Conservation (phyloP, 345 rosid species). For the Laguncularia racemosa region DNA sequence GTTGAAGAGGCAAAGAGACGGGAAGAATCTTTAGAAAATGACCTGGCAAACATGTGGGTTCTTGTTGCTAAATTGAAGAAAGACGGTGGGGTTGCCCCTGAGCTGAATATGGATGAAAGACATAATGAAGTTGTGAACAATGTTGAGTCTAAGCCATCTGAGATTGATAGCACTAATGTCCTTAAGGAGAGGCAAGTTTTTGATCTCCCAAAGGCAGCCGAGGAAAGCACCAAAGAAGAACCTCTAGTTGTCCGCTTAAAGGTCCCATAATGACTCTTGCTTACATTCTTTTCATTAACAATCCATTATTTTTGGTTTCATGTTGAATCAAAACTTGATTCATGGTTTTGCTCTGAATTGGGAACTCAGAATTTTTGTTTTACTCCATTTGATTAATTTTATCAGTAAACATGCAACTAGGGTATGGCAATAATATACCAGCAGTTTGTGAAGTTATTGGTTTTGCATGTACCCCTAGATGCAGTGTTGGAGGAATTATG, state of each 20-base stretch:
- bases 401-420: too few species aligned
- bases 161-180: constrained; percentile 24
- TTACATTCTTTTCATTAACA: background rate
- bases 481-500: background rate
- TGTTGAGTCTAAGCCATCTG: constrained; percentile 31
- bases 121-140: constrained; percentile 21
- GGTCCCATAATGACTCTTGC: constrained; percentile 29
- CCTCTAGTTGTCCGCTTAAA: constrained; percentile 87
- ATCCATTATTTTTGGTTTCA: background rate
- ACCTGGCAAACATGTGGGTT: constrained; percentile 98
- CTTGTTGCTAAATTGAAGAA: constrained; percentile 98
- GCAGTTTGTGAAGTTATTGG: background rate
- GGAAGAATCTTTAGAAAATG: constrained; percentile 93
- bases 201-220: constrained; percentile 38
- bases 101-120: constrained; percentile 39
- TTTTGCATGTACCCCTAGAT: background rate
- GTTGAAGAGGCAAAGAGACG: constrained; percentile 80
- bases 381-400: too few species aligned
- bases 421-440: background rate
- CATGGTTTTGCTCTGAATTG: too few species aligned
- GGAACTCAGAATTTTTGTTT: too few species aligned
- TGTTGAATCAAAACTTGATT: too few species aligned
- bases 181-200: constrained; percentile 47
- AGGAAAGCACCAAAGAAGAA: constrained; percentile 67
- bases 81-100: constrained; percentile 52